Conservation (phyloP, 768 basidiomycete genomes). For the Hypholoma sublateritium region DNA sequence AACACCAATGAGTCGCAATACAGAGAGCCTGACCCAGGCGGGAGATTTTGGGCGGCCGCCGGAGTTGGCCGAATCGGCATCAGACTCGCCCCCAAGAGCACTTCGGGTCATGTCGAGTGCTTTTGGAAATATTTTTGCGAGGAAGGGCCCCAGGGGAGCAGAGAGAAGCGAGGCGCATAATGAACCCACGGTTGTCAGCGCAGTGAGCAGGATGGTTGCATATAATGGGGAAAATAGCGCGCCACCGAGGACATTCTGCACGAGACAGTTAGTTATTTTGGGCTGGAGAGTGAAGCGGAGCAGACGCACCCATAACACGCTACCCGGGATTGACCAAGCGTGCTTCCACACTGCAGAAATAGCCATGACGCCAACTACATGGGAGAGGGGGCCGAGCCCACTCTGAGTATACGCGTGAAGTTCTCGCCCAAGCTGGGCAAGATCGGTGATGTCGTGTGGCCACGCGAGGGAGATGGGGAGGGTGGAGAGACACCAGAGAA, state of each 20-base stretch:
- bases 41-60: constrained; percentile 34
- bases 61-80: constrained; percentile 39
- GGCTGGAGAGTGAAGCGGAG: constrained; percentile 8
- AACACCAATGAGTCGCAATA: constrained; percentile 87
- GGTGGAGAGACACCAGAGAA: constrained; percentile 71
- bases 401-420: constrained; percentile 79
- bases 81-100: constrained; percentile 71
- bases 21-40: constrained; percentile 83
- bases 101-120: constrained; percentile 83
- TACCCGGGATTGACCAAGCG: constrained; percentile 95
- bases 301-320: constrained; percentile 79
- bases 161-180: constrained; percentile 78
- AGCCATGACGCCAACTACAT: constrained; percentile 81
- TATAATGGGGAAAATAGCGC: constrained; percentile 81
- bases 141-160: constrained; percentile 80
- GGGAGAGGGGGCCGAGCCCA: constrained; percentile 59
- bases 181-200: constrained; percentile 87
- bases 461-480: constrained; percentile 76
- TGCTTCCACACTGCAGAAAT: constrained; percentile 93
- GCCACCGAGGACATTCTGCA: constrained; percentile 86
- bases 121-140: constrained; percentile 79
- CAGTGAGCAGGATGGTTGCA: constrained; percentile 78
- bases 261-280: constrained; percentile 11
- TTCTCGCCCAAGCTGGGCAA: constrained; percentile 72
- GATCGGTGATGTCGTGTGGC: constrained; percentile 75